Conservation (phyloP, 2,329 filamentous ascomycete genomes). For the Fusarium floridanum region DNA sequence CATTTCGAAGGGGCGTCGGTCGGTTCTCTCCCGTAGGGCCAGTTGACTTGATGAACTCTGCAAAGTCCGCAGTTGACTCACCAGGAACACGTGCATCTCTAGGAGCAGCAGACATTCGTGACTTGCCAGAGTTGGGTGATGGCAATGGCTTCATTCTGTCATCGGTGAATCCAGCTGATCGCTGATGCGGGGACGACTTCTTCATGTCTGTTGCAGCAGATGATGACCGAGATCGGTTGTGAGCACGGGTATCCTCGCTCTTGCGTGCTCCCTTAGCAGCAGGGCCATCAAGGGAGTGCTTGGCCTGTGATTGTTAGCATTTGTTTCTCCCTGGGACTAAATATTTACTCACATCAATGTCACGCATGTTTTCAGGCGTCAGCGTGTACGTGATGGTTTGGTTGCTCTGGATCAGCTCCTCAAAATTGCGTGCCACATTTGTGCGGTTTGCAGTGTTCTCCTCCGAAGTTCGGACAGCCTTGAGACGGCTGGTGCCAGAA, state of each 20-base stretch:
- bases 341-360: slow-evolving; percentile 73
- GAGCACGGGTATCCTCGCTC: slow-evolving; percentile 60
- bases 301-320: slow-evolving; percentile 51
- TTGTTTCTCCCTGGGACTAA: no score
- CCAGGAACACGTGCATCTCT: slow-evolving; percentile 79
- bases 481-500: slow-evolving; percentile 64
- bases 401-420: slow-evolving; percentile 84
- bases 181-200: slow-evolving; percentile 43
- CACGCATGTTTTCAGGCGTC: slow-evolving; percentile 83
- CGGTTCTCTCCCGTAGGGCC: slow-evolving; percentile 71
- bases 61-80: slow-evolving; percentile 85
- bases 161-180: slow-evolving; percentile 28
- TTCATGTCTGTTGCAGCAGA: slow-evolving; percentile 57
- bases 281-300: slow-evolving; percentile 59
- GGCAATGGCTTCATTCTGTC: slow-evolving; percentile 40
- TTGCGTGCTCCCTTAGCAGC: slow-evolving; percentile 58
- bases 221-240: slow-evolving; percentile 62
- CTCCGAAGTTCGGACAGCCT: slow-evolving; percentile 69
- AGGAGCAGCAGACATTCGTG: slow-evolving; percentile 56
- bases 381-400: slow-evolving; percentile 87
- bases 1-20: slow-evolving; percentile 52
- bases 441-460: slow-evolving; percentile 63
- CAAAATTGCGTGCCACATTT: slow-evolving; percentile 77
- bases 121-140: slow-evolving; percentile 37
- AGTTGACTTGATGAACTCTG: slow-evolving; percentile 89